A percentile compares a stretch with the other conserved stretches of the same genome.
These are phyloP conservation scores for Fusarium sp. DNA, from an alignment of 2,329 filamentous ascomycete genomes.

Conservation along the genomic window DNA sequence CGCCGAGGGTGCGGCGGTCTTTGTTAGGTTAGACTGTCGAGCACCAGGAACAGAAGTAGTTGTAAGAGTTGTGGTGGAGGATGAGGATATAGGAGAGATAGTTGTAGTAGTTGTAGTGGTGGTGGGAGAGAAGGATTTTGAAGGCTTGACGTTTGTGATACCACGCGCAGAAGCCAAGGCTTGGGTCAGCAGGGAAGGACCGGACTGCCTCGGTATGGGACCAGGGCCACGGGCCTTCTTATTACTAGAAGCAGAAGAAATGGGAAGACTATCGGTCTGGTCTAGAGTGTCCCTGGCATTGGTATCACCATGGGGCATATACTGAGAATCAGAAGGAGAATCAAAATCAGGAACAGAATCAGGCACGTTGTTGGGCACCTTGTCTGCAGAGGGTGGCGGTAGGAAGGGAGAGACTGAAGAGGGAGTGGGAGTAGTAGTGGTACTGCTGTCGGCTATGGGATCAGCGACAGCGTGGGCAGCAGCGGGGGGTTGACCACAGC, in stretches of 20 bases:
- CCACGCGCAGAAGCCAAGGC: conserved; percentile 70
- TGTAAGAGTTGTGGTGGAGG: conserved; percentile 17
- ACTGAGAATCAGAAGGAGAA: conserved; percentile 41
- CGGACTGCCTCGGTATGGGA: conserved; percentile 58
- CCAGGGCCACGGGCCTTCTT: conserved; percentile 60
- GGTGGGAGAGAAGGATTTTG: conserved; percentile 28
- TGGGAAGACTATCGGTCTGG: conserved; percentile 24
- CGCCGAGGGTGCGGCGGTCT: conserved; percentile 21
- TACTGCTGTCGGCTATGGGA: conserved; percentile 33
- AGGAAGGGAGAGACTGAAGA: conserved; percentile 36
- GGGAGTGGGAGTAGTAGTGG: conserved; percentile 44
- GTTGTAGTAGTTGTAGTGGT: conserved; percentile 4
- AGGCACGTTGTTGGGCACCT: conserved; percentile 45
- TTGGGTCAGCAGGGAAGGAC: conserved; percentile 68
- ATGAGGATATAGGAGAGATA: conserved; percentile 30
- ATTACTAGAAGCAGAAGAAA: conserved; percentile 47
- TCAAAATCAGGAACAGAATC: conserved; percentile 47
- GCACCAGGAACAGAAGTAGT: conserved; percentile 2
- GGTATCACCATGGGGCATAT: conserved; percentile 42
- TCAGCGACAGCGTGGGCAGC: conserved; percentile 35
- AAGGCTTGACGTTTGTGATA: conserved; percentile 51
- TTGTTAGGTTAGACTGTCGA: conserved; percentile 33
- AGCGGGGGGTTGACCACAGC: conserved; percentile 27
- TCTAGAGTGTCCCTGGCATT: conserved; percentile 39
- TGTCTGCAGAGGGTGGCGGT: conserved; percentile 42